Percentiles rank a stretch among this genome's conserved stretches.
phyloP scores from a whole-genome alignment of 441 rosid species.

The Erysimum cheiri region DNA sequence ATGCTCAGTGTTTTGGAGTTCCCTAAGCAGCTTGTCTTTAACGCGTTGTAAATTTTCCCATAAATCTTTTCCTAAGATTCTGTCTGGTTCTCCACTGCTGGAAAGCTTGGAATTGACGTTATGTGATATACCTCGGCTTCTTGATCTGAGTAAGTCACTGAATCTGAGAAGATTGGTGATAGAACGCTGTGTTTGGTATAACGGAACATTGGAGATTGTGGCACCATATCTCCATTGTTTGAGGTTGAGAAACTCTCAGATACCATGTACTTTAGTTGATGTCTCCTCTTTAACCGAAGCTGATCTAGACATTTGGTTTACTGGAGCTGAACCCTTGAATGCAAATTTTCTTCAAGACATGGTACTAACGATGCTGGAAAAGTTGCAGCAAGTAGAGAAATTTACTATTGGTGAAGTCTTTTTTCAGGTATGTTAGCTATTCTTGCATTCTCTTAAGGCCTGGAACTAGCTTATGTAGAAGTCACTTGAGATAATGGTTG shows the following conservation, averaged over 20 bases:
- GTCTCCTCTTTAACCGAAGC: conserved; percentile 22
- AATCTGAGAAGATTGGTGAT: not conserved
- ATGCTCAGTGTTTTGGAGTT: too few species aligned
- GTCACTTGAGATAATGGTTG: too few species aligned
- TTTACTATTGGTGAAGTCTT: not conserved
- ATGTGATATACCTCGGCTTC: not conserved
- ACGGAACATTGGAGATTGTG: not conserved
- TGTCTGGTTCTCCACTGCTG: conserved; percentile 14
- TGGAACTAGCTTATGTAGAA: too few species aligned
- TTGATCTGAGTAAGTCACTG: conserved; percentile 13
- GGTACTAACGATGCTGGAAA: not conserved
- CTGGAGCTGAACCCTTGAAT: not conserved
- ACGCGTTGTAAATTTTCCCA: not conserved
- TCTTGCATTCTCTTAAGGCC: too few species aligned
- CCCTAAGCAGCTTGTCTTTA: too few species aligned
- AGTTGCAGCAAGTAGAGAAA: not conserved
- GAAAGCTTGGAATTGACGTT: not conserved
- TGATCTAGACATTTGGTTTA: not conserved
- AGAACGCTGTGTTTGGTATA: too few species aligned
- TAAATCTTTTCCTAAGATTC: not conserved
- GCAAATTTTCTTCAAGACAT: not conserved
- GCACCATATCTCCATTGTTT: conserved; percentile 16
- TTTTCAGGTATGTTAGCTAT: conserved; percentile 7
- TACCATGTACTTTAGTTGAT: not conserved
- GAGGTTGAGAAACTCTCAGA: not conserved